A percentile compares a stretch with the other conserved stretches of the same genome.
Conservation (phyloP, 2,329 filamentous ascomycete genomes). For the Blumeriella jaapii region DNA sequence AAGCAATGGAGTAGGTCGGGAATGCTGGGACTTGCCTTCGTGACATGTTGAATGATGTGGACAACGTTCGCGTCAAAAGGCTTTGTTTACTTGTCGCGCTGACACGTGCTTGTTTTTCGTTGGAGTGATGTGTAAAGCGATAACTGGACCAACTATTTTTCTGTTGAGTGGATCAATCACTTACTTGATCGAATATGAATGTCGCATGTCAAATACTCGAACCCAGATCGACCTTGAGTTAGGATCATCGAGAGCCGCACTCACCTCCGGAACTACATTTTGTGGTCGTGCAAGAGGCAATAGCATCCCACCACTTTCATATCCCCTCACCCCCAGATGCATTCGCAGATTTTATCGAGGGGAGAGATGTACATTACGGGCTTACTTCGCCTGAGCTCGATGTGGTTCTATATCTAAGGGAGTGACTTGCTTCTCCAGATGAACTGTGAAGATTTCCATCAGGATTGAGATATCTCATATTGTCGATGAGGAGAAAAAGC, state of each 20-base stretch:
- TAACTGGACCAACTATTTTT: conserved; percentile 2
- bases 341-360: conserved; percentile 8
- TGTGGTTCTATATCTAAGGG: background rate
- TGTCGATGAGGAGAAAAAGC: conserved; percentile 8
- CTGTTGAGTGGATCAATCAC: conserved; percentile 4
- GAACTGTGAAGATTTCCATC: background rate
- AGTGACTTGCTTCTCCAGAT: background rate
- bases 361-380: conserved; percentile 5
- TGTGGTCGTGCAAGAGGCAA: conserved; percentile 16
- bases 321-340: conserved; percentile 12
- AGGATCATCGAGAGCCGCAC: conserved; percentile 6
- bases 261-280: conserved; percentile 12
- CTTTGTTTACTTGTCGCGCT: too few species aligned
- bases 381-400: conserved; percentile 5
- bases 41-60: too few species aligned
- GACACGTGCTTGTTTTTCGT: too few species aligned
- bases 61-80: too few species aligned
- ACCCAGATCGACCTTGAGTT: conserved; percentile 1
- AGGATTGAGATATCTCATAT: conserved; percentile 1
- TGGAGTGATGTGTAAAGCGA: too few species aligned
- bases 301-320: conserved; percentile 19
- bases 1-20: background rate
- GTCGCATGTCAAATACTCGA: conserved; percentile 4
- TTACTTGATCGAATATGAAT: conserved; percentile 5
- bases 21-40: background rate